phyloP scores from a whole-genome alignment of 345 rosid genomes.

The Fremontodendron californicum region DNA sequence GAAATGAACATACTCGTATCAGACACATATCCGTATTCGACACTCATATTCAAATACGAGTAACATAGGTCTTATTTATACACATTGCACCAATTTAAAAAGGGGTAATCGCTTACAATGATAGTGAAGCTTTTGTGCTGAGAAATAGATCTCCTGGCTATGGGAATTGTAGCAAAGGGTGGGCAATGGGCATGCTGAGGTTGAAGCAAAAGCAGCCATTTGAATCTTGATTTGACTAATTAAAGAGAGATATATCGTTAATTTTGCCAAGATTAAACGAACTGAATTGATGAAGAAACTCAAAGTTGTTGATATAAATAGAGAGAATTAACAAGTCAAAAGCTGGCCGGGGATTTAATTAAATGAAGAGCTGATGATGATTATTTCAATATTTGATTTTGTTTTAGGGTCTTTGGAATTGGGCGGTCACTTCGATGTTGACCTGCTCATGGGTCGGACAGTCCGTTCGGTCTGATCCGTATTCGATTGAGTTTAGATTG shows the following conservation, averaged over 20 bases:
- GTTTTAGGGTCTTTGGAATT: conserved; percentile 6
- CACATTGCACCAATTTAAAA: neutral
- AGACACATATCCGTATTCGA: no score
- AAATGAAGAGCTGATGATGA: conserved; percentile 5
- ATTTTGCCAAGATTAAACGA: neutral
- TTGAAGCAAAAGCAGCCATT: conserved; percentile 34
- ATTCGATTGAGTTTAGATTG: no score
- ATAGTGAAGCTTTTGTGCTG: conserved; percentile 23
- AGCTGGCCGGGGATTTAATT: conserved; percentile 1
- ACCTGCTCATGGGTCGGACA: no score
- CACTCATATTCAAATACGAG: no score
- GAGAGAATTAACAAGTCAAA: neutral
- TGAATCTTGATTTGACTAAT: neutral
- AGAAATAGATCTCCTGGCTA: neutral
- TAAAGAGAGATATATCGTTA: neutral
- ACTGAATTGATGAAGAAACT: conserved; percentile 4
- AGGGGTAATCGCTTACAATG: conserved; percentile 15
- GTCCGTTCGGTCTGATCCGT: no score
- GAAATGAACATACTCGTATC: no score
- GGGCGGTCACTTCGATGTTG: no score
- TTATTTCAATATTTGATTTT: conserved; percentile 24
- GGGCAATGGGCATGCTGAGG: conserved; percentile 22
- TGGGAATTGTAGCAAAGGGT: conserved; percentile 6
- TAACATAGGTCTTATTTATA: no score
- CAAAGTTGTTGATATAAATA: conserved; percentile 3